A percentile compares a stretch with the other conserved stretches of the same genome.
Conservation (phyloP, 2,329 filamentous ascomycete genomes). For the Botrytis tulipae region DNA sequence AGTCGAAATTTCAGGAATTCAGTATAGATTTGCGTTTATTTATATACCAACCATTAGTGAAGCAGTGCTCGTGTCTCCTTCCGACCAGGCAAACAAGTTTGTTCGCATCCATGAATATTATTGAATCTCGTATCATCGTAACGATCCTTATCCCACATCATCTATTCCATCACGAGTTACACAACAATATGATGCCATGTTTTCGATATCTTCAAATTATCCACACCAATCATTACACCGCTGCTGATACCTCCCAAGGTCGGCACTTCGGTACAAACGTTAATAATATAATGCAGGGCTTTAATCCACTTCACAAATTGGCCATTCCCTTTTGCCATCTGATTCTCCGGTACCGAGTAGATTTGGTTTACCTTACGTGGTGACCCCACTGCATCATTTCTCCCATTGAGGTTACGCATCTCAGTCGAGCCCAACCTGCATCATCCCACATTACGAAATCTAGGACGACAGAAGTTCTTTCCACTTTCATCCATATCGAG, state of each 20-base stretch:
- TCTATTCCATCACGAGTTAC: not conserved
- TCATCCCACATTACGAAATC: slow-evolving; percentile 11
- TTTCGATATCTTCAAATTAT: not conserved
- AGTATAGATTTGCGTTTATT: not conserved
- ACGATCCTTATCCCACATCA: not conserved
- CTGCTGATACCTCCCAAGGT: not conserved
- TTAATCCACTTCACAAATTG: not conserved
- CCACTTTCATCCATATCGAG: slow-evolving; percentile 4
- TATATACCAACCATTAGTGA: not conserved
- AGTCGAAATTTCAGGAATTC: not conserved
- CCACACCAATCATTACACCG: not conserved
- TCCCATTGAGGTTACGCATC: slow-evolving; percentile 9
- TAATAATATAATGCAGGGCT: not conserved
- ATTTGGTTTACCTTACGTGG: slow-evolving; percentile 5
- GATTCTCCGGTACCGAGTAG: not conserved
- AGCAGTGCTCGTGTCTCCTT: not conserved
- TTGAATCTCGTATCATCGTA: not conserved
- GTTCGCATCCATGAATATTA: not conserved
- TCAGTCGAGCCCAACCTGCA: not conserved
- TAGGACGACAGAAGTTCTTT: not conserved
- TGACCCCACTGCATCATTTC: not conserved
- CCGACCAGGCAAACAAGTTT: not conserved
- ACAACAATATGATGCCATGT: not conserved
- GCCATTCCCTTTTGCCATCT: not conserved
- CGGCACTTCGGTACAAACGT: not conserved